These are phyloP conservation scores for Solanum hybrid DNA, from an alignment of 305 asterid genomes.

Conservation along the genomic window DNA sequence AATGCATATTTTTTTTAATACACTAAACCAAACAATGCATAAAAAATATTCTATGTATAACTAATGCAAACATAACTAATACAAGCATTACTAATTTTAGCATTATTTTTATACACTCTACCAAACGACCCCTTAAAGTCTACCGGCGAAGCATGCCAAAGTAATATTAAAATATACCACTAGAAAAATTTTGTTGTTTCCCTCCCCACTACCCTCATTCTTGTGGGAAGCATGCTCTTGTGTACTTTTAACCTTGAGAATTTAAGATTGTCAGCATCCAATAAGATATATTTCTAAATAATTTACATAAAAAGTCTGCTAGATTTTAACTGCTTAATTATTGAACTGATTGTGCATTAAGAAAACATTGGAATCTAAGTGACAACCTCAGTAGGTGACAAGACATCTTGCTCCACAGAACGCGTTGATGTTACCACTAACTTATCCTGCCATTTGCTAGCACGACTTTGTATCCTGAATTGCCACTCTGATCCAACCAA, in stretches of 20 bases:
- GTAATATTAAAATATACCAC: background rate
- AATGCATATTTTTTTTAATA: too few species aligned
- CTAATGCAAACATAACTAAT: background rate
- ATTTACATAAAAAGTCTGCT: background rate
- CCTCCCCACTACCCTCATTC: too few species aligned
- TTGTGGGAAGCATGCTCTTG: background rate
- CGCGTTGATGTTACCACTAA: slow-evolving; percentile 93
- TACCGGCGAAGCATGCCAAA: background rate
- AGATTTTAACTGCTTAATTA: background rate
- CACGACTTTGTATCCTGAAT: slow-evolving; percentile 92
- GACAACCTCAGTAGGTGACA: slow-evolving; percentile 90
- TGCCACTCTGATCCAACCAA: slow-evolving; percentile 99
- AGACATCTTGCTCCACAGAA: slow-evolving; percentile 88
- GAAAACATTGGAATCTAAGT: background rate
- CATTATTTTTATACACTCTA: background rate
- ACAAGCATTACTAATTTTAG: background rate
- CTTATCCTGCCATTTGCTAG: slow-evolving; percentile 99
- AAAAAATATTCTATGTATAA: background rate
- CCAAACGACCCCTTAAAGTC: background rate
- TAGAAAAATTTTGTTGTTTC: too few species aligned
- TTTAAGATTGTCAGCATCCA: background rate
- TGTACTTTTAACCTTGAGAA: background rate
- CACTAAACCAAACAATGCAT: background rate
- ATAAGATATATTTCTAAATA: background rate
- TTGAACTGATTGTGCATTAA: background rate